Evolutionary conservation across 192 early-diverging fungal genomes (phyloP), one percentile per base, ranked within the genome.

Genomic region (Linnemannia schmuckeri): DNA sequence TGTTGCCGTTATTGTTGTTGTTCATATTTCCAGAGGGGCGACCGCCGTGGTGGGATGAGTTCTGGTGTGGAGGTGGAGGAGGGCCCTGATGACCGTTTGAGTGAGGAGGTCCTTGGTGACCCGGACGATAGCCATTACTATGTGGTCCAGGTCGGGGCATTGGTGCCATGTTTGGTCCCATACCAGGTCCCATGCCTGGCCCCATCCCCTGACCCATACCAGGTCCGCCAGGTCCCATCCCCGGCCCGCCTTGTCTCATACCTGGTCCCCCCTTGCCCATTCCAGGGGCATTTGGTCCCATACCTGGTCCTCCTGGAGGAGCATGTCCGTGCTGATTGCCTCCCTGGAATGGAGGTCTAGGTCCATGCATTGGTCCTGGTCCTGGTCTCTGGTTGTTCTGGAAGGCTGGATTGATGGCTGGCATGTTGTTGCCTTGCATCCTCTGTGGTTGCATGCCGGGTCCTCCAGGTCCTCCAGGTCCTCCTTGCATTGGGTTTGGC

Each of bases 401-500:
- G 37, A 86, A 86, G 12, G 75, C 55, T 46, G 84, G 84, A n/a
- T 86, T 86, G 52, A 81, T 75, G 0, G 75, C 61, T 2, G 84
- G 46, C 27, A 44, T 42, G 69, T 74, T 78, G 49, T 44, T 80
- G 41, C 71, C 71, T 37, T 74, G 72, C 72, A 74, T 61, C 37
- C 61, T 57, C 44, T 70, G 81, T 27, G 76, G 75, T 49, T 73
- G 81, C 20, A 81, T 63, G 54, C 54, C 54, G 18, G 44, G 74
- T 38, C 27, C 35, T 54, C 33, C 47, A 44, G 40, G 38, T 44
- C 27, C 24, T 44, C 18, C 40, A 7, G 44, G 42, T 57, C 38
- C 37, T 63, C 38, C 49, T 76, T 76, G 46, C 38, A 73, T 44
- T 46, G 17, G 33, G 38, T 5, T 46, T 9, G 24, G 20, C 5